These are phyloP conservation scores for Xylaria sp. DNA, from an alignment of 495 filamentous ascomycete genomes.

Conservation along the genomic window DNA sequence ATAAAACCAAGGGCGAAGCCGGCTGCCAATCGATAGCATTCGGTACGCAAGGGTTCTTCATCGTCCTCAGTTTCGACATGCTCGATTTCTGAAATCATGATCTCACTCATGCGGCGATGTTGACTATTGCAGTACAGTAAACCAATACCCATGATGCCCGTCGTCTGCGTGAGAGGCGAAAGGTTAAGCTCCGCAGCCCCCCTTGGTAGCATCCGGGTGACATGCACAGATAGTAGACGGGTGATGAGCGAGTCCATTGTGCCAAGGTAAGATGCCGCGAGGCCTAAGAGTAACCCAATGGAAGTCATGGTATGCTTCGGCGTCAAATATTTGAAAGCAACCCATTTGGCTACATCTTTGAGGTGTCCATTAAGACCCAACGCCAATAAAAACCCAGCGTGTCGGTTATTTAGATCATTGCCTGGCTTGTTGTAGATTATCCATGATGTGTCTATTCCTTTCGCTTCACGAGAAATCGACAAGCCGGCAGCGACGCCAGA, in stretches of 20 bases:
- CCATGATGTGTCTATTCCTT: slow-evolving; percentile 97
- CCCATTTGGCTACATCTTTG: slow-evolving; percentile 93
- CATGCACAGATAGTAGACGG: slow-evolving; percentile 94
- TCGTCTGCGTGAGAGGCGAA: slow-evolving; percentile 92
- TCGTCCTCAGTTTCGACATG: slow-evolving; percentile 72
- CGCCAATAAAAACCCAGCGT: slow-evolving; percentile 91
- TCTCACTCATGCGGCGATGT: slow-evolving; percentile 97
- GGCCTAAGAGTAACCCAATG: slow-evolving; percentile 88
- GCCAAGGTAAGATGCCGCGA: slow-evolving; percentile 91
- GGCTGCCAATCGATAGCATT: slow-evolving; percentile 92
- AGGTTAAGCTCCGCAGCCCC: slow-evolving; percentile 94
- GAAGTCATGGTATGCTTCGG: slow-evolving; percentile 99
- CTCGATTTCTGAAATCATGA: slow-evolving; percentile 97
- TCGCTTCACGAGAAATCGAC: slow-evolving; percentile 86
- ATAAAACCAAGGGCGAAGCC: slow-evolving; percentile 95
- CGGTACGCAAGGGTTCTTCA: slow-evolving; percentile 83
- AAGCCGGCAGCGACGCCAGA: slow-evolving; percentile 89
- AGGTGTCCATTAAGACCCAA: slow-evolving; percentile 96
- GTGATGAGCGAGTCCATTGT: slow-evolving; percentile 97
- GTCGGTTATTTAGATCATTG: slow-evolving; percentile 85
- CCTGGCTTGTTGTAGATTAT: slow-evolving; percentile 95
- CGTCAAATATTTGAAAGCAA: slow-evolving; percentile 97
- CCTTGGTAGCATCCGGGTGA: slow-evolving; percentile 88
- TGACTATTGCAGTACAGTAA: slow-evolving; percentile 94
- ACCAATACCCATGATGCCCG: slow-evolving; percentile 96